A percentile compares a stretch with the other conserved stretches of the same genome.
phyloP scores from a whole-genome alignment of 2,329 filamentous ascomycete species.

The Aspergillus jensenii region DNA sequence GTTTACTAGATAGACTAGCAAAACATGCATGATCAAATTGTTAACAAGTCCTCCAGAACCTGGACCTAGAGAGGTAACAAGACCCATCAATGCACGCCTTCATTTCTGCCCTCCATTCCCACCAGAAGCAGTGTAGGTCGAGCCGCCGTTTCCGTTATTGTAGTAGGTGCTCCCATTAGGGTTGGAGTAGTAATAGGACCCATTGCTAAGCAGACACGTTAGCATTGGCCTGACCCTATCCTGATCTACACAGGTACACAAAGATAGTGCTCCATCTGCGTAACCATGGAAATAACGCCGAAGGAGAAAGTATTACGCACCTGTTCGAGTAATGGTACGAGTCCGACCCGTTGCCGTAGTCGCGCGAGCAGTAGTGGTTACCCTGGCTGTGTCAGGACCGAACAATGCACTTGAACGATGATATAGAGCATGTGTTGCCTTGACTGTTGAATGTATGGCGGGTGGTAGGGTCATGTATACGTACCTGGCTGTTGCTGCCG shows the following conservation, averaged over 20 bases:
- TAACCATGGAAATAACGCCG: too few species aligned
- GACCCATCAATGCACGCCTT: background rate
- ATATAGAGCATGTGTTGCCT: background rate
- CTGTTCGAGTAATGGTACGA: slow-evolving; percentile 64
- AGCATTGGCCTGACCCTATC: background rate
- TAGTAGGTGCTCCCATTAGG: slow-evolving; percentile 67
- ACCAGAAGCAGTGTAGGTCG: slow-evolving; percentile 61
- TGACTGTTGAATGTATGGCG: too few species aligned
- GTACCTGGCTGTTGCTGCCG: slow-evolving; percentile 65
- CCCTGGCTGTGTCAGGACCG: slow-evolving; percentile 46
- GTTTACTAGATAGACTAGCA: too few species aligned
- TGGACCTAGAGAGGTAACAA: too few species aligned
- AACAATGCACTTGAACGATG: too few species aligned
- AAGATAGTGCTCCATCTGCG: background rate
- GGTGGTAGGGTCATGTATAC: slow-evolving; percentile 6
- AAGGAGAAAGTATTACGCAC: slow-evolving; percentile 35
- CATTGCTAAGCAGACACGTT: slow-evolving; percentile 44
- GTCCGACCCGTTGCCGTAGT: slow-evolving; percentile 61
- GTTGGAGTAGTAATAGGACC: slow-evolving; percentile 74
- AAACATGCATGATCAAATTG: too few species aligned
- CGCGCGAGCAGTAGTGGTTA: slow-evolving; percentile 66
- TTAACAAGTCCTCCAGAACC: too few species aligned
- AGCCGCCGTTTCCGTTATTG: slow-evolving; percentile 59
- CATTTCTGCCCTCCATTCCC: slow-evolving; percentile 25
- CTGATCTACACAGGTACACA: background rate